Percentiles rank a stretch among this genome's conserved stretches.
Conservation (phyloP, 2,329 filamentous ascomycete species). For the Verticillium klebahnii region DNA sequence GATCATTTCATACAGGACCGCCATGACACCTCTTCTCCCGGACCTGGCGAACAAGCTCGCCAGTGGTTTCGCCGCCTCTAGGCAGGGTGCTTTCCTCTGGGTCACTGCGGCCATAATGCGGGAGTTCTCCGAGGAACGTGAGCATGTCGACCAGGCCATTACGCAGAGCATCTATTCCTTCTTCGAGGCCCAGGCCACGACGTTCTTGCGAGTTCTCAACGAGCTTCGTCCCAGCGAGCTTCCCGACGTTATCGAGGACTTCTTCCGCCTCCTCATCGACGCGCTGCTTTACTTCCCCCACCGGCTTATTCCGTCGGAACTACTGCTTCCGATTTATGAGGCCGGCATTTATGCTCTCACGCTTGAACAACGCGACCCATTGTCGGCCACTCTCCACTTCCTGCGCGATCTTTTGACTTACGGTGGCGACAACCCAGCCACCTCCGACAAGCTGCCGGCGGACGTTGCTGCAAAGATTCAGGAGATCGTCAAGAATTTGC, state of each 20-base stretch:
- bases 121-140: conserved; percentile 88
- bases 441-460: conserved; percentile 50
- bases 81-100: conserved; percentile 98
- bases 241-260: conserved; percentile 87
- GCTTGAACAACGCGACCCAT: conserved; percentile 84
- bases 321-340: conserved; percentile 79
- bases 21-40: conserved; percentile 79
- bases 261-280: conserved; percentile 89
- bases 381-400: conserved; percentile 90
- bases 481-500: conserved; percentile 66
- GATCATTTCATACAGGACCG: conserved; percentile 90
- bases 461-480: conserved; percentile 66
- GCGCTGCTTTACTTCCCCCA: conserved; percentile 90
- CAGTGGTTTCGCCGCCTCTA: conserved; percentile 75
- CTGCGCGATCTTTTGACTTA: conserved; percentile 88
- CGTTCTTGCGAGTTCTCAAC: conserved; percentile 84
- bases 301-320: conserved; percentile 71
- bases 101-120: conserved; percentile 91
- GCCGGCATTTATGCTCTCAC: conserved; percentile 83
- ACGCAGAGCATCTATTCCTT: conserved; percentile 88
- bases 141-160: conserved; percentile 76
- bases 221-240: conserved; percentile 72
- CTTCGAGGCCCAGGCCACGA: conserved; percentile 88
- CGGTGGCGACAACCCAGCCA: conserved; percentile 69
- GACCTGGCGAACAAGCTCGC: conserved; percentile 85